Evolutionary conservation across 208 protist species (phyloP).

Genomic region (Ichthyophonus hoferi): DNA sequence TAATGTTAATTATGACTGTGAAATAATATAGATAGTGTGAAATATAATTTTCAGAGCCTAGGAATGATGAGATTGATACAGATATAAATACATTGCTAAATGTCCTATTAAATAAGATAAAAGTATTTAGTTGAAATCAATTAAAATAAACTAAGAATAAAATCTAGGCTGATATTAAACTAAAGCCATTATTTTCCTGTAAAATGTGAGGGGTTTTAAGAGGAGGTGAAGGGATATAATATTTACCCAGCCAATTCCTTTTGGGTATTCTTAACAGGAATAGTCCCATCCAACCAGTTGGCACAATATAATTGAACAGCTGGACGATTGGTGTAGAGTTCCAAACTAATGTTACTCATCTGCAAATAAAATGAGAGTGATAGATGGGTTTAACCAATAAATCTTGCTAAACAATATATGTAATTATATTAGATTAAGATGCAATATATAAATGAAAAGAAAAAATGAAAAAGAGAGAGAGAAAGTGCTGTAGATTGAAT

Average conservation of each 20-base stretch:
- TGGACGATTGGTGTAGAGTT: not conserved
- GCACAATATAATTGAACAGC: not conserved
- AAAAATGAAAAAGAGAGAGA: too few relatives aligned
- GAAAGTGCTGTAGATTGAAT: too few relatives aligned
- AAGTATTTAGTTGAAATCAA: not conserved
- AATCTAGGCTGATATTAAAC: not conserved
- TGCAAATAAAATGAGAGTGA: not conserved
- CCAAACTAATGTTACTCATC: not conserved
- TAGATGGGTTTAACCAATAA: too few relatives aligned
- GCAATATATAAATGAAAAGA: too few relatives aligned
- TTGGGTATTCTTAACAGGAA: not conserved
- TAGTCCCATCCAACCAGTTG: not conserved
- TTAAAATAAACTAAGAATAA: not conserved
- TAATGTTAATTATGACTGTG: too few relatives aligned
- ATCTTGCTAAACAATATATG: too few relatives aligned
- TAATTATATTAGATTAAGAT: too few relatives aligned
- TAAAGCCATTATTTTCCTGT: too few relatives aligned
- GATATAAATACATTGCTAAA: slow-evolving; percentile 42
- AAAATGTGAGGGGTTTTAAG: not conserved
- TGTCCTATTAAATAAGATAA: slow-evolving; percentile 49
- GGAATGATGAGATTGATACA: too few relatives aligned
- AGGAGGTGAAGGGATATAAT: not conserved
- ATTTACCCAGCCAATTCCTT: too few relatives aligned
- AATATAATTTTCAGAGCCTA: too few relatives aligned
- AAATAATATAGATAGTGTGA: too few relatives aligned